A percentile compares a stretch with the other conserved stretches of the same genome.
Conservation (phyloP, 805 yeast species). For the Saccharomycopsis synnaedendra region DNA sequence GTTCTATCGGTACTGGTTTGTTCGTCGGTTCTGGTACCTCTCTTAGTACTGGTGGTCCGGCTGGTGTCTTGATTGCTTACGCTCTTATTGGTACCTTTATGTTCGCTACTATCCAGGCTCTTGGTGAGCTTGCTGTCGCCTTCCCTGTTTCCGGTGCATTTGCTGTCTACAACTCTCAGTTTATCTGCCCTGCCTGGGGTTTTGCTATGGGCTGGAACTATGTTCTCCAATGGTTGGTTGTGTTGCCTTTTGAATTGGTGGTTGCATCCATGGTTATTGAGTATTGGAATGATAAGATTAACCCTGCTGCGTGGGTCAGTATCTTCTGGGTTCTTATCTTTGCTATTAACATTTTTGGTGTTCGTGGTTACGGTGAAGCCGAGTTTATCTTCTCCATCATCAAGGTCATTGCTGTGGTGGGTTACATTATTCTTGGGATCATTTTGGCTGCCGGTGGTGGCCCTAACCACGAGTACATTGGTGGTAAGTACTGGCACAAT, state of each 20-base stretch:
- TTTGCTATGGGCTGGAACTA: conserved; percentile 44
- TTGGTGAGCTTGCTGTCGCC: conserved; percentile 43
- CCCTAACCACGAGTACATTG: conserved; percentile 32
- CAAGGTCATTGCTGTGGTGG: conserved; percentile 37
- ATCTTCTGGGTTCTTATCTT: conserved; percentile 38
- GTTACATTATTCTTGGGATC: conserved; percentile 44
- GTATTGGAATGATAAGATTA: conserved; percentile 41
- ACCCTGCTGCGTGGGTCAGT: conserved; percentile 56
- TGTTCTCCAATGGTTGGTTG: conserved; percentile 43
- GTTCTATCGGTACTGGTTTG: conserved; percentile 63
- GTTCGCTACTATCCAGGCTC: conserved; percentile 44
- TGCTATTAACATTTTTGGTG: conserved; percentile 41
- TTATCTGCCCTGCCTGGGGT: conserved; percentile 44
- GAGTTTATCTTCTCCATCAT: conserved; percentile 38
- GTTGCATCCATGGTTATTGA: conserved; percentile 47
- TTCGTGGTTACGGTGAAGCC: conserved; percentile 43
- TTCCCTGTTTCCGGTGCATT: conserved; percentile 46
- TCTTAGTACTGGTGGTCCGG: conserved; percentile 52
- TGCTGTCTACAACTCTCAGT: conserved; percentile 36
- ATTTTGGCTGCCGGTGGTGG: conserved; percentile 38
- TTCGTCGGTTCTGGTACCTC: conserved; percentile 58
- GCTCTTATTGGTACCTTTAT: conserved; percentile 42
- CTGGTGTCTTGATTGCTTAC: conserved; percentile 48
- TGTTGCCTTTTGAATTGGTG: conserved; percentile 48
- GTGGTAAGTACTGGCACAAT: conserved; percentile 34